A percentile compares a stretch with the other conserved stretches of the same genome.
Conservation (phyloP, 2,329 filamentous ascomycete genomes). For the Sodiomyces alkalinus region DNA sequence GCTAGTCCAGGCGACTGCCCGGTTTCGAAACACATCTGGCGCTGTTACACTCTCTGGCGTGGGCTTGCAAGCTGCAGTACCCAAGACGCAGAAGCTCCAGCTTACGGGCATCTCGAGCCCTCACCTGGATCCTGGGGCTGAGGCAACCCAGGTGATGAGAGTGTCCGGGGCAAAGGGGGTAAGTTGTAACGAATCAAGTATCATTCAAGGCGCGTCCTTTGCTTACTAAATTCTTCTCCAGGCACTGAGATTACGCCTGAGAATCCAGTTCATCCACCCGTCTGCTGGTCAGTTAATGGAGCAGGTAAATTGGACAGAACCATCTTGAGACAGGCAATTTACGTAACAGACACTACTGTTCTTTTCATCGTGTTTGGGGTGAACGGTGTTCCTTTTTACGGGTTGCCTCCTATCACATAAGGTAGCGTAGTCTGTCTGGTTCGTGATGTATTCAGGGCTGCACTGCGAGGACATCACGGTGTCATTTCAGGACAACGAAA, state of each 20-base stretch:
- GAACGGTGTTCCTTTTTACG: too few species aligned
- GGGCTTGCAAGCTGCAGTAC: constrained; percentile 84
- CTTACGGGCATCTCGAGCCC: constrained; percentile 75
- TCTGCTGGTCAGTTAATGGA: constrained; percentile 61
- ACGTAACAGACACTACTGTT: too few species aligned
- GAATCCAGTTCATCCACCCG: constrained; percentile 64
- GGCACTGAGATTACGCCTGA: constrained; percentile 74
- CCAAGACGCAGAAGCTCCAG: constrained; percentile 90
- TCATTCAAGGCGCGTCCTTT: constrained; percentile 1
- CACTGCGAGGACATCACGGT: too few species aligned
- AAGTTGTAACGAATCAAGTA: constrained; percentile 29
- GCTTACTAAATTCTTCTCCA: constrained; percentile 22
- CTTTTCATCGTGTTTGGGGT: too few species aligned
- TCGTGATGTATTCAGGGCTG: too few species aligned
- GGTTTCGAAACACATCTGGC: constrained; percentile 64
- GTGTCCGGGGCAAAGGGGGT: constrained; percentile 76
- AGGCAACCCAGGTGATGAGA: constrained; percentile 84
- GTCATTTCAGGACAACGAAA: too few species aligned
- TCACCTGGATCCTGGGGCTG: constrained; percentile 60
- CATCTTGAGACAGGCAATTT: too few species aligned
- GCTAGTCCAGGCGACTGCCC: constrained; percentile 65
- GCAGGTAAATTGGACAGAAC: constrained; percentile 94
- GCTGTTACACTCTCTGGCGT: constrained; percentile 55
- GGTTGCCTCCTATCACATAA: too few species aligned
- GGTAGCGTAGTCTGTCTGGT: too few species aligned